Evolutionary conservation across 2,329 filamentous ascomycete species (phyloP), one percentile per base, ranked within the genome.

Genomic region (Raffaelea albimanens): DNA sequence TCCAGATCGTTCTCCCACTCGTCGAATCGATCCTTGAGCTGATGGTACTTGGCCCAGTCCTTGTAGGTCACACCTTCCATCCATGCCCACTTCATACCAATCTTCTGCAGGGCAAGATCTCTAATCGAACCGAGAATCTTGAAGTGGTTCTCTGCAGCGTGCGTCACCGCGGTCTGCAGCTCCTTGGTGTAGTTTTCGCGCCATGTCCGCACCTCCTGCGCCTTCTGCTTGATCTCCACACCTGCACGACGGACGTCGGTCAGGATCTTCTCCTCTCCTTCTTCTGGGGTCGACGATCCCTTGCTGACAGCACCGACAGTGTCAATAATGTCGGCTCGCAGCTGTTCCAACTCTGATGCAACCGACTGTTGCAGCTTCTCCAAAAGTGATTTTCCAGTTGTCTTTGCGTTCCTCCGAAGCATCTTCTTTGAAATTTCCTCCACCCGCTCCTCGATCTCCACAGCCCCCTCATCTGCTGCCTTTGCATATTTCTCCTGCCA

Each of bases 61-160:
- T 94, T 90, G 72, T 98, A 96, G 2, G 91, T 95, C 52, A 98
- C 79, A 29, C 88, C 88, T 49, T 97, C 89, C 68, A 89, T 93
- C 83, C 87, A 95, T 13, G 91, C 89, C 90, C 93, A 98, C 59
- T 78, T 80, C 81, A 94, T 91, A 48, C 90, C 90, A 46, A 96
- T 88, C 62, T 94, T 87, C 61, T 95, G 87, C 31, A 96, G 74
- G 5, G 89, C 87, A 33, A 95, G 73, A 57, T 90, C 85, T 39
- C 87, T 81, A 51, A 93, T 90, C 59, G 80, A 79, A 53, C 91
- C 85, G 29, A 96, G 76, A 16, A 94, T 87, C 59, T 83, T 77
- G 46, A 95, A 80, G 41, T 91, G 91, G 38, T 83, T 83, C 56
- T 87, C 76, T n/a, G 88, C 80, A 9, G 87, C 85, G 42, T 79